Percentiles rank a stretch among this genome's conserved stretches.
Conservation (phyloP, 2,329 filamentous ascomycete genomes). For the Aspergillus nomiae region DNA sequence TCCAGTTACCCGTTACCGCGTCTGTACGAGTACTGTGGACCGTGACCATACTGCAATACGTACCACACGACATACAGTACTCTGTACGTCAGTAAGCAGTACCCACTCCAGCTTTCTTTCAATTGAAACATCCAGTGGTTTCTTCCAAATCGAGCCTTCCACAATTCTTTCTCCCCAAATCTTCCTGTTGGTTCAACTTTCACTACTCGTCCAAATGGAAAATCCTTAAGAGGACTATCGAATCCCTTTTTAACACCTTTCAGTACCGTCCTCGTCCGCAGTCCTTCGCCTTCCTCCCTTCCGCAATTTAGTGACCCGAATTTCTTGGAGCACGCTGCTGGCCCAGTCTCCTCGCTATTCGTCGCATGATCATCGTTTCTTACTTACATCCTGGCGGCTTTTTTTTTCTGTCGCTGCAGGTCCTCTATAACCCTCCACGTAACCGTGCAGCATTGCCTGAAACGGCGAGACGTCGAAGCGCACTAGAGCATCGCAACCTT, state of each 20-base stretch:
- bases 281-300: slow-evolving; percentile 5
- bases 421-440: slow-evolving; percentile 35
- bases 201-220: slow-evolving; percentile 5
- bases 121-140: slow-evolving; percentile 29
- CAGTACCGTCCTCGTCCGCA: not conserved
- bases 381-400: slow-evolving; percentile 27
- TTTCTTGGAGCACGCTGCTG: slow-evolving; percentile 13
- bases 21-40: slow-evolving; percentile 11
- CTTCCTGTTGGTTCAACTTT: slow-evolving; percentile 5
- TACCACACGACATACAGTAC: slow-evolving; percentile 9
- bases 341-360: slow-evolving; percentile 15
- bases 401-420: slow-evolving; percentile 21
- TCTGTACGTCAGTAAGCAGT: slow-evolving; percentile 18
- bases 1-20: not conserved
- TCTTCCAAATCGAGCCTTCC: slow-evolving; percentile 28
- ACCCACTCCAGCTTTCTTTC: slow-evolving; percentile 26
- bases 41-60: slow-evolving; percentile 14
- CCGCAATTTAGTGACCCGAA: slow-evolving; percentile 12
- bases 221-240: slow-evolving; percentile 6
- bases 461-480: slow-evolving; percentile 29
- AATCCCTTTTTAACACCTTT: slow-evolving; percentile 4
- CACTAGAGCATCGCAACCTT: slow-evolving; percentile 30
- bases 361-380: slow-evolving; percentile 32
- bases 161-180: slow-evolving; percentile 23
- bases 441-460: slow-evolving; percentile 35